These are phyloP conservation scores for Fusarium dlaminii DNA, from an alignment of 2,329 filamentous ascomycete genomes.

Conservation along the genomic window DNA sequence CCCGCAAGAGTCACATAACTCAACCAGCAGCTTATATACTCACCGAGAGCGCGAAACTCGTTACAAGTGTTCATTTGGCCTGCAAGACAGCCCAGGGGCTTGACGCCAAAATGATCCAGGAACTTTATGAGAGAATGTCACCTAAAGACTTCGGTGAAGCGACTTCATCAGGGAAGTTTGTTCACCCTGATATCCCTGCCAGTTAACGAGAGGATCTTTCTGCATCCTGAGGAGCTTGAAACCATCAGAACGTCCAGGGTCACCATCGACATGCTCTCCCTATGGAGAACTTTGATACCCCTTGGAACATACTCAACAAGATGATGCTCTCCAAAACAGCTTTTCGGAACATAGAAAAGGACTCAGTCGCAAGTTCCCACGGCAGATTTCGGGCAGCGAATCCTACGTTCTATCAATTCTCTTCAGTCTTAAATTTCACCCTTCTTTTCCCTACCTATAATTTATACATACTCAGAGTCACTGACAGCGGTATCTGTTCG, in stretches of 20 bases:
- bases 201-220: not conserved
- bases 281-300: not conserved
- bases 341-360: not conserved
- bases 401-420: not conserved
- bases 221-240: not conserved
- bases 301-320: not conserved
- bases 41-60: not conserved
- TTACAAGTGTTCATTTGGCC: not conserved
- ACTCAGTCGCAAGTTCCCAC: not conserved
- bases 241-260: too few relatives aligned
- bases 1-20: not conserved
- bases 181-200: not conserved
- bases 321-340: not conserved
- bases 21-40: not conserved
- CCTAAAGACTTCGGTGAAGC: not conserved
- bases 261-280: too few relatives aligned
- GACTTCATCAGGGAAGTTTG: not conserved
- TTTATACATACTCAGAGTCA: too few relatives aligned
- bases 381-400: too few relatives aligned
- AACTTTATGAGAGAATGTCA: not conserved
- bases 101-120: not conserved
- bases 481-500: too few relatives aligned
- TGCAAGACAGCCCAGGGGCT: not conserved
- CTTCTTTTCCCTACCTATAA: too few relatives aligned
- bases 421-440: too few relatives aligned